Evolutionary conservation across 2,329 filamentous ascomycete genomes (phyloP), one percentile per base, ranked within the genome.

Genomic region (Fusarium staphyleae): DNA sequence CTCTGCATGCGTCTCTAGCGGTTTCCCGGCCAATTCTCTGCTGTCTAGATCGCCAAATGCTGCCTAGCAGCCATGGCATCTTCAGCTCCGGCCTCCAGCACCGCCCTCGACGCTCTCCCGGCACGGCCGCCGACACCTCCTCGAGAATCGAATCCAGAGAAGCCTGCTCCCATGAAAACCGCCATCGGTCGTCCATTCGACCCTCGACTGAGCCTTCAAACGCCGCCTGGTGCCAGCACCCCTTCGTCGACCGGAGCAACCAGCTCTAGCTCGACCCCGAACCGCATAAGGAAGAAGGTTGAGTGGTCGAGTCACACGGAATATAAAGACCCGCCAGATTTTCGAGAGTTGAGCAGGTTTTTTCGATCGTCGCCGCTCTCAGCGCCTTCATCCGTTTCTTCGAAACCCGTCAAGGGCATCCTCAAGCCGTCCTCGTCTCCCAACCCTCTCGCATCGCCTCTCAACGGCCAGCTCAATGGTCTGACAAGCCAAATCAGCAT

Each of bases 91-190:
- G 71, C 69, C 63, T 59, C 70, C 55, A 66, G 65, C 56, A 65
- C 55, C 26, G 43, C 77, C 65, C 74, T 86, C 64, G 80, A 84
- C 58, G 76, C 78, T 51, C 75, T 86, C 47, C 76, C 80, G 58
- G 72, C 82, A 55, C 81, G 85, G 71, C 86, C 86, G 19, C 86
- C 87, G n/a, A 89, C 86, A 28, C 86, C 87, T 39, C 86, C 86
- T n/a, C 81, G 81, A 63, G 83, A 84, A 69, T 74, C 78, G 29
- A 73, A 70, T 24, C 69, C 70, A 63, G 76, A 78, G 33, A 48
- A 66, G 51, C 73, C 75, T 42, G 63, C 68, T 22, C 63, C 69
- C 24, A 62, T 70, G 44, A 77, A 75, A 57, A 65, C 72, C 30
- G 62, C 70, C n/a, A 64, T 74, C 36, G 65, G 71, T 58, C 70